Conservation (phyloP, 805 yeast genomes). For the Lipomyces japonicus region DNA sequence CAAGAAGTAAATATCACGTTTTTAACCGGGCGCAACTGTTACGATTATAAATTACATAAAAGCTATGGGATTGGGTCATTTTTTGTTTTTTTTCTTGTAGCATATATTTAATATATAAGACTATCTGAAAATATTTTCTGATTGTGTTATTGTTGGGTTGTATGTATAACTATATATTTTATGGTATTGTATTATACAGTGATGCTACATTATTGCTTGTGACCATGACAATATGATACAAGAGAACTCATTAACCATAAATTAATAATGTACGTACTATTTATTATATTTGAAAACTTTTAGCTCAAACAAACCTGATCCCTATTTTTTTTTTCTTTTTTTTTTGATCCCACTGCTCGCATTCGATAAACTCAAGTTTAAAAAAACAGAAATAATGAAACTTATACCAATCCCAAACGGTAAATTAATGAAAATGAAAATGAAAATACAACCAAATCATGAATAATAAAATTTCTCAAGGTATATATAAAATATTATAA, state of each 20-base stretch:
- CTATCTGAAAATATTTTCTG: neutral
- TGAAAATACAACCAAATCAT: neutral
- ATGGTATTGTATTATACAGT: no score
- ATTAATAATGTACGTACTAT: no score
- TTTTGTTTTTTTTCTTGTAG: neutral
- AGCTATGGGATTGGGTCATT: constrained; percentile 8
- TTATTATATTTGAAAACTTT: neutral
- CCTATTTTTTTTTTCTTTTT: neutral
- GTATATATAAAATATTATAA: neutral
- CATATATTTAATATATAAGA: neutral
- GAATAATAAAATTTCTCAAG: neutral
- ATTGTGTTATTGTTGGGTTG: neutral
- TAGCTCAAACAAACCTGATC: neutral
- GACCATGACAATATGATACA: no score
- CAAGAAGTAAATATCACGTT: constrained; percentile 4
- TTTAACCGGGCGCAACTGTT: neutral
- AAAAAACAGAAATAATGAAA: neutral
- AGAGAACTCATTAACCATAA: no score
- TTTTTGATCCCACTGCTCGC: neutral
- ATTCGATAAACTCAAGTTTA: neutral
- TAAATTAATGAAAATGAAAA: neutral
- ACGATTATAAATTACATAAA: neutral
- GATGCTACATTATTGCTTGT: no score
- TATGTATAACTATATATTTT: no score
- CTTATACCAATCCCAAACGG: neutral